A percentile compares a stretch with the other conserved stretches of the same genome.
Conservation (phyloP, 306 rosid genomes). For the barrel medic (Medicago truncatula) region DNA sequence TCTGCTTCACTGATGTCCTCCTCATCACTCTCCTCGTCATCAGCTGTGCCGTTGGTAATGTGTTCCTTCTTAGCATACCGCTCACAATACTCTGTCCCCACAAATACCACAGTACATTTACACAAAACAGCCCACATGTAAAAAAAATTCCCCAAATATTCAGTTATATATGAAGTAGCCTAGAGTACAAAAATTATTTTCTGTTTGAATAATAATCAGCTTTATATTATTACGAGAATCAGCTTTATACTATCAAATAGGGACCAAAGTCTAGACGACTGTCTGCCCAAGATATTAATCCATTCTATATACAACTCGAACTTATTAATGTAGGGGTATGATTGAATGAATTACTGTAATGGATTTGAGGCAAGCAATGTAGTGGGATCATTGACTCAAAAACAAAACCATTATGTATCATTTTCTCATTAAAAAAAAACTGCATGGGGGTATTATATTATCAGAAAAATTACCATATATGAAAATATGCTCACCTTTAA, state of each 20-base stretch:
- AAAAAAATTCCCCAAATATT: too few species aligned
- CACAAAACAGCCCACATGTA: background rate
- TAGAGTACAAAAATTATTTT: slow-evolving; percentile 15
- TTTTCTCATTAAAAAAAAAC: background rate
- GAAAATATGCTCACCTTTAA: slow-evolving; percentile 70
- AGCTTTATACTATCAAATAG: background rate
- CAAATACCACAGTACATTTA: slow-evolving; percentile 37
- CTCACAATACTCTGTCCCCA: slow-evolving; percentile 88
- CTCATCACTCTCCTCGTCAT: slow-evolving; percentile 77
- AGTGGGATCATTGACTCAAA: slow-evolving; percentile 15
- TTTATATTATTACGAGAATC: background rate
- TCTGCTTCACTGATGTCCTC: slow-evolving; percentile 80
- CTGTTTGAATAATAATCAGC: slow-evolving; percentile 8
- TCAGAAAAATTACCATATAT: background rate
- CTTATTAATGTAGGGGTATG: too few species aligned
- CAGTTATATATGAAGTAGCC: slow-evolving; percentile 13
- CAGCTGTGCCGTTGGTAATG: slow-evolving; percentile 60
- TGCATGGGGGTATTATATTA: background rate
- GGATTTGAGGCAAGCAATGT: slow-evolving; percentile 16
- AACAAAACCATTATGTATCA: background rate
- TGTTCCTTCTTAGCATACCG: slow-evolving; percentile 86
- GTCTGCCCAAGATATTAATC: slow-evolving; percentile 33
- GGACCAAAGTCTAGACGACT: slow-evolving; percentile 33
- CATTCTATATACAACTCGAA: too few species aligned
- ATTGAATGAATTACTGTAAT: background rate